These are phyloP conservation scores for Taphrina confusa DNA, from an alignment of 1,139 yeast species.

Conservation along the genomic window DNA sequence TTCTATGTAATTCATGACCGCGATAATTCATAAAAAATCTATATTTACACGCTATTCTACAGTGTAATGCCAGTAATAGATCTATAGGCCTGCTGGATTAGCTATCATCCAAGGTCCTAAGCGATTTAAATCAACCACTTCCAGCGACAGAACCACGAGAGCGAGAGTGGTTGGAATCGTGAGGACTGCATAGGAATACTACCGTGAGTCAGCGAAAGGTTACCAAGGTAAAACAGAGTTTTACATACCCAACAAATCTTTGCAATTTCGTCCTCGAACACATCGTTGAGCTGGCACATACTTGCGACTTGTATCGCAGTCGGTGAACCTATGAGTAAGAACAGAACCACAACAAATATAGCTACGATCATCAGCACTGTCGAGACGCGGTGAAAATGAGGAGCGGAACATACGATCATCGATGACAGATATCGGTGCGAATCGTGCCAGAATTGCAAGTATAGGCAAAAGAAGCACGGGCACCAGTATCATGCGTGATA, in stretches of 20 bases:
- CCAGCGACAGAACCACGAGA: conserved; percentile 29
- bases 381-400: background rate
- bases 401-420: conserved; percentile 57
- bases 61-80: background rate
- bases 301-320: conserved; percentile 38
- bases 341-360: conserved; percentile 72
- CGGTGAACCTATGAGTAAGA: conserved; percentile 48
- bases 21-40: too few species aligned
- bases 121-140: conserved; percentile 31
- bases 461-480: conserved; percentile 66
- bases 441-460: conserved; percentile 67
- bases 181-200: conserved; percentile 28
- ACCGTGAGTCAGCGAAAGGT: background rate
- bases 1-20: too few species aligned
- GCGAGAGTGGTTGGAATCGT: conserved; percentile 30
- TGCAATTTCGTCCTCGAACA: conserved; percentile 80
- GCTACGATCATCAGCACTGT: conserved; percentile 43
- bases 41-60: background rate
- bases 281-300: conserved; percentile 48
- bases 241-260: conserved; percentile 61
- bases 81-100: background rate
- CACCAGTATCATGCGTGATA: conserved; percentile 77
- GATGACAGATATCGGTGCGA: conserved; percentile 64
- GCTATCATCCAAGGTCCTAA: conserved; percentile 19
- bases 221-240: background rate